Base-by-base conservation (phyloP, 805 yeast genomes). In the Debaryomyces hansenii region DNA sequence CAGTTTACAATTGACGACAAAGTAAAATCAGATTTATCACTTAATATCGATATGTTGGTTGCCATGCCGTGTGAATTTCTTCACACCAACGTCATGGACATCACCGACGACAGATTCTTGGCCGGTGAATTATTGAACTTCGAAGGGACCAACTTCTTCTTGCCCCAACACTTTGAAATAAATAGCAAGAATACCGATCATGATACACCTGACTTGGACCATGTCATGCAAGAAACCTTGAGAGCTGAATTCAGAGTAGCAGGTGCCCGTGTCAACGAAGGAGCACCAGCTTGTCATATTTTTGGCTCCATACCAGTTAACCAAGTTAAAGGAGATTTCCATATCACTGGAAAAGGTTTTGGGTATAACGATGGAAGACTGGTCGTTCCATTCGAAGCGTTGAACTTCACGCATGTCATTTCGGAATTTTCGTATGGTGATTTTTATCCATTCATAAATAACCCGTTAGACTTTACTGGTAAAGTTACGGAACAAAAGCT, bases 341-440 rank as follows among this genome's bases (percentile, higher is more conserved):
- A 85, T 57, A 85, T 94, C 40, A 86, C 91, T 1, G 90, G 87
- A 2, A 83, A 79, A 55, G 95, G 95, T 0, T 69, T 70, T 51
- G 91, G 88, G 1, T 84, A 83, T 50, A 42, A 55, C 18, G 83
- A 77, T 50, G 27, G 10, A 24, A 65, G 79, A 47, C 69, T 79
- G 39, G 65, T 67, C 37, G 73, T 77, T 9, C 80, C 79, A 0
- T 29, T 58, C 6, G 80, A 80, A 34, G 67, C 75, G 18, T 67
- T 88, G 48, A 87, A 92, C 59, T 86, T 92, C 61, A 79, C 96
- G 0, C 99, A 94, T 66, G 81, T 82, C 4, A 84, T 94, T 49
- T 80, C 80, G 49, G 98, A 92, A 64, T 80, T 90, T 51, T 90
- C 97, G 9, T 92, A 84, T 67, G 99, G 99, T 11, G 88, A 82